These are phyloP conservation scores for Phytopythium delawarense DNA, from an alignment of 352 stramenopile genomes.

Conservation along the genomic window DNA sequence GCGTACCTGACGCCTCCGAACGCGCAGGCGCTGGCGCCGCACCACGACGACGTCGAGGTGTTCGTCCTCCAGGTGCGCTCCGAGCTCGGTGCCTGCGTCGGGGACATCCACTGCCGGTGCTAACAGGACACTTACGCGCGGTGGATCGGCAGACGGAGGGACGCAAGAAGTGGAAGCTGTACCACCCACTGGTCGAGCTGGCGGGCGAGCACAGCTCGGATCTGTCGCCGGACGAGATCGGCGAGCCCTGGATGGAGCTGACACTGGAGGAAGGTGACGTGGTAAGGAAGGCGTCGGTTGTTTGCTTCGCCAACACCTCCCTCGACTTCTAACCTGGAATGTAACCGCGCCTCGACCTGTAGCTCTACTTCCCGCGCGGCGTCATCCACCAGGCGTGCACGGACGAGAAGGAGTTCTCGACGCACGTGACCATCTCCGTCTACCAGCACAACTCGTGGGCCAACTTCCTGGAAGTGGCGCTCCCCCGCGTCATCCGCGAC, in stretches of 20 bases:
- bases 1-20: conserved; percentile 78
- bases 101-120: background rate
- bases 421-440: conserved; percentile 85
- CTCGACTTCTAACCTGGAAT: background rate
- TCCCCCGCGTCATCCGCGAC: conserved; percentile 71
- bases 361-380: conserved; percentile 83
- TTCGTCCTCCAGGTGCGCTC: conserved; percentile 63
- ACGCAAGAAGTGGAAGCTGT: conserved; percentile 88
- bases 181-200: conserved; percentile 65
- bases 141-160: conserved; percentile 54
- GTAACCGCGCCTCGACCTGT: background rate
- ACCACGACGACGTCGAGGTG: conserved; percentile 85
- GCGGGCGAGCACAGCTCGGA: conserved; percentile 79
- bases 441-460: conserved; percentile 88
- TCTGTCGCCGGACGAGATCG: conserved; percentile 55
- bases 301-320: background rate
- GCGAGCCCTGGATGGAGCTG: conserved; percentile 77
- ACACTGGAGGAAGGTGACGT: conserved; percentile 81
- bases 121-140: background rate
- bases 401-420: conserved; percentile 73
- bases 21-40: conserved; percentile 77
- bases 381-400: conserved; percentile 80
- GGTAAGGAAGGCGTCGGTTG: conserved; percentile 9
- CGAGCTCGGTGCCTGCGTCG: background rate
- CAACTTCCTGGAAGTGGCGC: conserved; percentile 80